Evolutionary conservation across 495 filamentous ascomycete species (phyloP).

Genomic region (Halenospora varia): DNA sequence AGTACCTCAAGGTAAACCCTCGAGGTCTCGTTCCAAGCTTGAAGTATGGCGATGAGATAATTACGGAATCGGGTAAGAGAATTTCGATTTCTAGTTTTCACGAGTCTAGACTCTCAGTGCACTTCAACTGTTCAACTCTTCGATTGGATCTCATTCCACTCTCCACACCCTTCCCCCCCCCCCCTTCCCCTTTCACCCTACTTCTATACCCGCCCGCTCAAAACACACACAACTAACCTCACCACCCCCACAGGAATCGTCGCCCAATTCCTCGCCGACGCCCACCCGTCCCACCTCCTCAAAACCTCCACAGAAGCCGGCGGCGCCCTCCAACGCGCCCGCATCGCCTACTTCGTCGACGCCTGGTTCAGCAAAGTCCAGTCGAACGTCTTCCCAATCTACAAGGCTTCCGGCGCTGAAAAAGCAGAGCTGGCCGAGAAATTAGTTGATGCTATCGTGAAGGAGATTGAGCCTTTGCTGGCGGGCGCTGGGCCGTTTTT

Average conservation of each 20-base stretch:
- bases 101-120: too few species aligned
- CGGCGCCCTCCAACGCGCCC: conserved; percentile 54
- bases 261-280: conserved; percentile 65
- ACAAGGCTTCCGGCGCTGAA: conserved; percentile 35
- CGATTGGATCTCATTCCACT: too few species aligned
- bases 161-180: too few species aligned
- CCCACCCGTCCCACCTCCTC: conserved; percentile 44
- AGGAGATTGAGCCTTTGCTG: conserved; percentile 73
- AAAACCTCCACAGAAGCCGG: conserved; percentile 40
- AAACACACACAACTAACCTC: too few species aligned
- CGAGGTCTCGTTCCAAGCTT: conserved; percentile 76
- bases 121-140: too few species aligned
- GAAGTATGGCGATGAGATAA: conserved; percentile 64
- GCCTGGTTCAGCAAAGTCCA: conserved; percentile 64
- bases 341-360: conserved; percentile 73
- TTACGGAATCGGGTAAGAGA: conserved; percentile 66
- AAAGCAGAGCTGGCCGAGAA: conserved; percentile 34
- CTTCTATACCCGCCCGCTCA: too few species aligned
- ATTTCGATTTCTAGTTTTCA: too few species aligned
- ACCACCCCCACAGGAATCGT: too few species aligned
- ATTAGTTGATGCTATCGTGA: conserved; percentile 50
- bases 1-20: conserved; percentile 84
- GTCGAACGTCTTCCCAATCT: conserved; percentile 36
- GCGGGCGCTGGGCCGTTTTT: conserved; percentile 70
- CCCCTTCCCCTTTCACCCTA: too few species aligned